Evolutionary conservation across 495 filamentous ascomycete genomes (phyloP), one percentile per base, ranked within the genome.

Genomic region (Aspergillus bridgeri): DNA sequence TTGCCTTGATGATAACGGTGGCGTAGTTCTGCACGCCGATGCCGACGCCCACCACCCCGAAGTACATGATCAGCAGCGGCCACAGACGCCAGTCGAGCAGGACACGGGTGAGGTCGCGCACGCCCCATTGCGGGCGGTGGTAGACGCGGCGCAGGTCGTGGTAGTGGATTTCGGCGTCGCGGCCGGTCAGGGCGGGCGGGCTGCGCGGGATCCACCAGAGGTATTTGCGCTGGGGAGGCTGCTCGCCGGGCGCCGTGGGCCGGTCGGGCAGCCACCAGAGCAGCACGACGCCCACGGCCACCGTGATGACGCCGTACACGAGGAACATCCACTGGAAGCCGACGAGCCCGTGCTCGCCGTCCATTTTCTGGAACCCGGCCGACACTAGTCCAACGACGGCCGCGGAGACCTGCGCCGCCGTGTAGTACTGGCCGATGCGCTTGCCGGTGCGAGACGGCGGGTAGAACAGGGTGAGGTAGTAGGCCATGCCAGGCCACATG

Each of bases 301-400:
- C 78, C 3, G 83, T 88, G 49, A 91, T 78, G 8, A 96, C 71
- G 7, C 92, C 92, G 58, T 91, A 96, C 38, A 96, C 71, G 21
- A 96, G 81, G 68, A 96, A 96, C 92, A 96, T 96, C 92, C 92
- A 96, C 59, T 90, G 87, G 68, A 91, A 96, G 15, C 92, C 92
- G 3, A 89, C 87, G 5, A 92, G 77, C 9, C 92, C 91, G 15
- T 81, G 78, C 2, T 75, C 64, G 8, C 89, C 89, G 65, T 96
- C 90, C 87, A 96, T 93, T 63, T 94, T 73, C 67, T 95, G 90
- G 67, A 96, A 96, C 0, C 92, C 92, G 0, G 91, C 91, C 13
- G 91, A 94, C 19, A 96, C 92, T 8, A 96, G 78, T 5, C 92
- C 91, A 7, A 93, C 92, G 6, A 96, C 91, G 1, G 92, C 88